Percentiles rank a stretch among this genome's conserved stretches.
Evolutionary conservation across 768 basidiomycete species (phyloP).

Genomic region (Stropharia rugosoannulata): DNA sequence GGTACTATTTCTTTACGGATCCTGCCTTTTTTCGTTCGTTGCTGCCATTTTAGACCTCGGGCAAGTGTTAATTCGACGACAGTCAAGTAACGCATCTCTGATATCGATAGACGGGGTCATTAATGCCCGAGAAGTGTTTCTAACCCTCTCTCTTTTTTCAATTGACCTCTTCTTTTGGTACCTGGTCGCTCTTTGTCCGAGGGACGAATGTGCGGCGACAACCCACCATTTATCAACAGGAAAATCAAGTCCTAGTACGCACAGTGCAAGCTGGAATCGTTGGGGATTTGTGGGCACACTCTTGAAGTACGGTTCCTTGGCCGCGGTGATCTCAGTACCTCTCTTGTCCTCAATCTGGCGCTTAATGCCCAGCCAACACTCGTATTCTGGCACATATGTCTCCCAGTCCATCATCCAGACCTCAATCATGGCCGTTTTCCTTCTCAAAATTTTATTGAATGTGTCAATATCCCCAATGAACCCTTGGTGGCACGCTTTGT

Average conservation of each 20-base stretch:
- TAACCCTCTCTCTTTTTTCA: constrained; percentile 55
- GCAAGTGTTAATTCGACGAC: constrained; percentile 44
- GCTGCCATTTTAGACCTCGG: constrained; percentile 64
- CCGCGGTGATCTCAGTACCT: constrained; percentile 43
- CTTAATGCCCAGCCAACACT: constrained; percentile 36
- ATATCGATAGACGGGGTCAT: constrained; percentile 37
- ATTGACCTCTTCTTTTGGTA: constrained; percentile 71
- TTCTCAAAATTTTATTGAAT: constrained; percentile 64
- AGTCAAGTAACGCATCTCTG: constrained; percentile 19
- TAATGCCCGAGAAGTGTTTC: constrained; percentile 55
- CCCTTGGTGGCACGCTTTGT: constrained; percentile 42
- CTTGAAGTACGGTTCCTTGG: constrained; percentile 51
- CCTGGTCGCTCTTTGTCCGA: constrained; percentile 59
- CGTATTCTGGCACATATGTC: constrained; percentile 49
- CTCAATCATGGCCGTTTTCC: constrained; percentile 54
- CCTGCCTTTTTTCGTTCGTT: constrained; percentile 59
- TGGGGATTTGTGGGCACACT: constrained; percentile 59
- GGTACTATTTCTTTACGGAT: constrained; percentile 50
- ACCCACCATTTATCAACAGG: neutral
- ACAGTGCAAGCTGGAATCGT: constrained; percentile 64
- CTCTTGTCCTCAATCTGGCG: constrained; percentile 68
- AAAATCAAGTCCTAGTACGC: constrained; percentile 22
- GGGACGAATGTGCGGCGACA: constrained; percentile 27
- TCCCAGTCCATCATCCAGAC: constrained; percentile 59
- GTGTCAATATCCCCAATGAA: constrained; percentile 41